Conservation (phyloP, 371 early-diverging fungal genomes). For the Entomophthora muscae region DNA sequence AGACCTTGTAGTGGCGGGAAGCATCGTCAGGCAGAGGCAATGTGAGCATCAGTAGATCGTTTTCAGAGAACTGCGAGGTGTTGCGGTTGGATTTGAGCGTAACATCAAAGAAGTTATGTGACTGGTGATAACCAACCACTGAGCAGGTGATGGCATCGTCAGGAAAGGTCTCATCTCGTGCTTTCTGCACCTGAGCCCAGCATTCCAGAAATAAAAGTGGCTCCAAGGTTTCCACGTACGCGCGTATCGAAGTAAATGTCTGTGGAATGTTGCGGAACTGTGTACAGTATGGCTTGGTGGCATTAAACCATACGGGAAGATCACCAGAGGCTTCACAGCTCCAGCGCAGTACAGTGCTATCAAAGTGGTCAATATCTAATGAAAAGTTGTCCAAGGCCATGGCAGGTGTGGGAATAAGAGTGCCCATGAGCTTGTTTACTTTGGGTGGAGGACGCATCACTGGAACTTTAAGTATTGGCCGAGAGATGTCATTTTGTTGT, state of each 20-base stretch:
- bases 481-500: background rate
- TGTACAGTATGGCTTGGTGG: background rate
- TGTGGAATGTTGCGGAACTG: background rate
- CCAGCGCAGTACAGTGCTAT: background rate
- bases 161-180: background rate
- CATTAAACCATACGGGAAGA: background rate
- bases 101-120: background rate
- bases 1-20: background rate
- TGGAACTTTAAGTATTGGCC: background rate
- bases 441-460: background rate
- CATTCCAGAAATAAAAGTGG: background rate
- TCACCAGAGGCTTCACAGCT: background rate
- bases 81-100: background rate
- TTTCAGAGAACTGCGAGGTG: background rate
- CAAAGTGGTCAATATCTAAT: background rate
- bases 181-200: background rate
- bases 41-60: background rate
- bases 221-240: background rate
- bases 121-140: background rate
- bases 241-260: background rate
- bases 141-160: background rate
- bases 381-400: background rate
- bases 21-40: background rate
- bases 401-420: background rate
- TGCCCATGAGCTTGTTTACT: background rate